Base-by-base conservation (phyloP, 345 rosid species). In the Sonneratia caseolaris region DNA sequence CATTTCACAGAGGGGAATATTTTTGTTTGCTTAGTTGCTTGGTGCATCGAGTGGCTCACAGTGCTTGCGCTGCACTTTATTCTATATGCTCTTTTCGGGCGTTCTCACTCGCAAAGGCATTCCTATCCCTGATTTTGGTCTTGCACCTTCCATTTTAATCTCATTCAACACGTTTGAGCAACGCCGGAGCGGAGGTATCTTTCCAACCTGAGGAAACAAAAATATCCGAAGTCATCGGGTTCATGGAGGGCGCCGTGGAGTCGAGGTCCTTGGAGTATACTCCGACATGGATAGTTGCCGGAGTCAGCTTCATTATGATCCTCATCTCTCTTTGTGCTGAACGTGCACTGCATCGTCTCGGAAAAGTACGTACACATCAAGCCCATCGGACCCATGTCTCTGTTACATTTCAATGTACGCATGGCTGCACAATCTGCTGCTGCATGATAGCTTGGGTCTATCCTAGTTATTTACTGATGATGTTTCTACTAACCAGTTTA, bases 251-350 rank as follows among this genome's bases (percentile, higher is more conserved):
- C 45, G 45, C 12, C 37, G 70, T 24, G 43, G 64, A 59, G 43
- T 55, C 74, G 66, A 67, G 74, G 66, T 87, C 91, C 53, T 75
- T 89, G 79, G 86, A 85, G 81, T 86, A 76, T 72, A 88, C 94
- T 19, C 94, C 94, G 45, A 87, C 97, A 51, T 91, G 97, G 98
- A 87, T 88, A 70, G 87, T 91, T 11, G 96, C 96, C 7, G 83
- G 73, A 69, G 90, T 93, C 78, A 86, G 91, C 77, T 88, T 83
- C 72, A 62, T 88, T 78, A 87, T 89, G 75, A 88, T 87, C 75
- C 79, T 88, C 45, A 70, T 86, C 18, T 89, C 98, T 71, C 77
- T 89, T 73, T 37, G 81, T 4, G 98, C 89, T 2, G 90, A 86
- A 65, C 91, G 95, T 36, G 92, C 83, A 74, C 91, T 93, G 73